Base-by-base conservation (phyloP, 345 rosid genomes). In the Streptanthus diversifolius region DNA sequence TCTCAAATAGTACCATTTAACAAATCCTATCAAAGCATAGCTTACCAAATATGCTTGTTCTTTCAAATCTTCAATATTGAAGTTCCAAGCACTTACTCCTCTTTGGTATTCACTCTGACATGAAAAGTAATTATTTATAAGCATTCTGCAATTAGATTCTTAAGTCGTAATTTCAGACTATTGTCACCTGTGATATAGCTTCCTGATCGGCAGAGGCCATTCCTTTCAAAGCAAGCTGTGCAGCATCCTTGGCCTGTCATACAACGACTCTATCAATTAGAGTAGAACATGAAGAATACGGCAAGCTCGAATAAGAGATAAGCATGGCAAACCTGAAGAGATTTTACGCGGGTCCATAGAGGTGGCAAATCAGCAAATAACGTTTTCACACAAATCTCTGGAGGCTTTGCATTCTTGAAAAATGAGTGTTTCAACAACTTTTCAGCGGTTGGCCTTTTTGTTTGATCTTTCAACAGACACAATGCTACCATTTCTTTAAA, bases 11-110 rank as follows among this genome's bases (percentile, higher is more conserved):
- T 7, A 37, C 11, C 15, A 30, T 25, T 29, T 45, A 65, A 63
- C 12, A 44, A 49, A 66, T 36, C 70, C 48, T 18, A 25, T 57
- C 37, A 69, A 54, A 58, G 63, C 33, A 56, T 18, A 45, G 51
- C 91, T 79, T 84, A 95, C 99, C 70, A 95, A 78, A 29, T 97
- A 88, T 32, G 99, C 98, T 80, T 92, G 97, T 51, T 87, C 92
- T 84, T 90, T 95, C 72, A 95, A 80, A 86, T 95, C 98, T 66
- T 86, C 97, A 48, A 95, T 67, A 73, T 95, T 90, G 64, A 95
- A 95, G 72, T 95, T 88, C 99, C 99, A 95, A 68, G 99, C 97
- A 80, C 99, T 95, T 69, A 95, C 99, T 78, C 99, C 99, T 82
- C 92, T 83, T 66, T 95, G 87, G 82, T 92, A 95, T 81, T 95